These are phyloP conservation scores for Debaryomyces psychrophilus DNA, from an alignment of 1,139 yeast species.

Conservation along the genomic window DNA sequence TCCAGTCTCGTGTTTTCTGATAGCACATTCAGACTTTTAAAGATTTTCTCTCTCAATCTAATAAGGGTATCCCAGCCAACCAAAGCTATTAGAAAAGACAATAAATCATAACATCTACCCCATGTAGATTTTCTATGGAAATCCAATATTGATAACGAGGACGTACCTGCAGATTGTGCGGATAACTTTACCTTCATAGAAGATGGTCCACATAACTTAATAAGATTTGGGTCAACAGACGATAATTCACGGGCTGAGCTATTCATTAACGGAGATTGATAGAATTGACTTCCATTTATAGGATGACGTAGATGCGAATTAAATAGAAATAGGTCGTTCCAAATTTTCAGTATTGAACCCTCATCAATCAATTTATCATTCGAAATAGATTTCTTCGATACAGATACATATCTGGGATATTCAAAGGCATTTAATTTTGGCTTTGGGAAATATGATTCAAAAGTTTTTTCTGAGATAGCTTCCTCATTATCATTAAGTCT, in stretches of 20 bases:
- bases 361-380: constrained; percentile 9
- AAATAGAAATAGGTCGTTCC: constrained; percentile 37
- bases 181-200: constrained; percentile 33
- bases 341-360: constrained; percentile 36
- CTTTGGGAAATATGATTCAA: constrained; percentile 36
- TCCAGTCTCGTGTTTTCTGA: constrained; percentile 10
- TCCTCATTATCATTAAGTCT: constrained; percentile 27
- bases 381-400: constrained; percentile 6
- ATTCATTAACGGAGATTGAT: constrained; percentile 40
- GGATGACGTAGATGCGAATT: constrained; percentile 42
- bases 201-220: constrained; percentile 34
- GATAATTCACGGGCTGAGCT: constrained; percentile 39
- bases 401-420: constrained; percentile 3
- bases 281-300: constrained; percentile 36
- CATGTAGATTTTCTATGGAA: constrained; percentile 42
- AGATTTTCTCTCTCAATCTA: constrained; percentile 26
- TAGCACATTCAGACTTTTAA: constrained; percentile 12
- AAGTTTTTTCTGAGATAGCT: constrained; percentile 35
- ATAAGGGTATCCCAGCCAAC: constrained; percentile 47
- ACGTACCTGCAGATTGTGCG: constrained; percentile 36
- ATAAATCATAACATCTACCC: constrained; percentile 47
- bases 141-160: constrained; percentile 35
- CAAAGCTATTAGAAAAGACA: constrained; percentile 40
- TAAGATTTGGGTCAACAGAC: constrained; percentile 38
- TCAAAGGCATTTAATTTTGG: constrained; percentile 22